These are phyloP conservation scores for Amylocarpus encephaloides DNA, from an alignment of 2,329 filamentous ascomycete species.

Conservation along the genomic window DNA sequence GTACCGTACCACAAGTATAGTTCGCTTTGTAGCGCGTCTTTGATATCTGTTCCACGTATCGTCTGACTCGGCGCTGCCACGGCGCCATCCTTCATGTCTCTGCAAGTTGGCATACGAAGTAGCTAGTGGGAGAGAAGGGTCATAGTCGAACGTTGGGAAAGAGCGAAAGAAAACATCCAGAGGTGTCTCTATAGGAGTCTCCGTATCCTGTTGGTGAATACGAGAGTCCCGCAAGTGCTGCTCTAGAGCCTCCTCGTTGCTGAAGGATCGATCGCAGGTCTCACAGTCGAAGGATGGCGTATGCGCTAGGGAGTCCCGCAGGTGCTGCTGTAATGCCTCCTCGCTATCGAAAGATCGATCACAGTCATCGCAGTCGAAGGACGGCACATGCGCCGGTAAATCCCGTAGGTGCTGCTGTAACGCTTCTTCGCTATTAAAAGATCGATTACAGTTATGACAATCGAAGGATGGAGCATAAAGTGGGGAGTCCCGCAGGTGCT, in stretches of 20 bases:
- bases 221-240: conserved; percentile 17
- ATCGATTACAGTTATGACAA: conserved; percentile 18
- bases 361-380: too few relatives aligned
- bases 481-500: too few relatives aligned
- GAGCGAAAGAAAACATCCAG: conserved; percentile 22
- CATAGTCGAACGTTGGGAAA: conserved; percentile 25
- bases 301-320: too few relatives aligned
- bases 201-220: not conserved
- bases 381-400: too few relatives aligned
- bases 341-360: too few relatives aligned
- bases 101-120: conserved; percentile 27
- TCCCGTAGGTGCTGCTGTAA: conserved; percentile 20
- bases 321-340: too few relatives aligned
- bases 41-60: conserved; percentile 21
- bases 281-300: conserved; percentile 13
- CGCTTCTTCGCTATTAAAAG: conserved; percentile 20
- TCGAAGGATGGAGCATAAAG: conserved; percentile 5
- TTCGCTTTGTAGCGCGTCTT: conserved; percentile 22
- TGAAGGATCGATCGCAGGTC: conserved; percentile 18
- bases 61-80: conserved; percentile 10
- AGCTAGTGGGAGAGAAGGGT: conserved; percentile 25
- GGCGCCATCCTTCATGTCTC: conserved; percentile 19
- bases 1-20: conserved; percentile 20
- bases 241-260: conserved; percentile 19
- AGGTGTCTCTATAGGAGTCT: conserved; percentile 20